phyloP scores from a whole-genome alignment of 176 grass and related monocot species.

The Metroxylon sagu region DNA sequence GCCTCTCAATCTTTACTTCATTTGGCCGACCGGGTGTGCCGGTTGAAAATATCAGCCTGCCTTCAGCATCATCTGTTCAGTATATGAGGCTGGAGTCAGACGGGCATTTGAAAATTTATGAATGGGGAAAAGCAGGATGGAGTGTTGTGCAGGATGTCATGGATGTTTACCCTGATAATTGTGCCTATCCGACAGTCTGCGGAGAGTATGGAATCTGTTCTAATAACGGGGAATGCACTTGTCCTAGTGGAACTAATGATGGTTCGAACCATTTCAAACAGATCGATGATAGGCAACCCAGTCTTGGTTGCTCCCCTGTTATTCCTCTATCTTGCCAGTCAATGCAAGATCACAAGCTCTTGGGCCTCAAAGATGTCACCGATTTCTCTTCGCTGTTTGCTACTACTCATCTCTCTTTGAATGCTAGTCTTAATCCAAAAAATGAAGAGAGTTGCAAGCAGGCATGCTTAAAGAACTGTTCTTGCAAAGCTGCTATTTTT shows the following conservation, averaged over 20 bases:
- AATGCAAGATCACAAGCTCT: constrained; percentile 34
- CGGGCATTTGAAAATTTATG: constrained; percentile 43
- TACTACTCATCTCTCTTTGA: no score
- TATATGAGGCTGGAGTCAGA: constrained; percentile 49
- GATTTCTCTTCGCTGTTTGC: constrained; percentile 32
- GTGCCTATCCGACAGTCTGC: constrained; percentile 52
- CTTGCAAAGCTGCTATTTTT: constrained; percentile 62
- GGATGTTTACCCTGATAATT: constrained; percentile 23
- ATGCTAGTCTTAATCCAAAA: neutral
- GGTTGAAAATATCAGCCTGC: constrained; percentile 7
- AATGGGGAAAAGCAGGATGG: constrained; percentile 26
- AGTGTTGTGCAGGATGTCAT: constrained; percentile 27
- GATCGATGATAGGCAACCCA: constrained; percentile 17
- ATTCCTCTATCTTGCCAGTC: constrained; percentile 49
- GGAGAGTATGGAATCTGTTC: constrained; percentile 56
- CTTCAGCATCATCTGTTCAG: constrained; percentile 33
- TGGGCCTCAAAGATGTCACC: constrained; percentile 33
- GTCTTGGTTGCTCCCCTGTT: constrained; percentile 26
- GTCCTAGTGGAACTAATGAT: constrained; percentile 19
- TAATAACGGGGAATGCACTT: constrained; percentile 27
- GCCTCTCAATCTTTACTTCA: constrained; percentile 30
- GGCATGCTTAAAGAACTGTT: constrained; percentile 63
- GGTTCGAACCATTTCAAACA: constrained; percentile 7
- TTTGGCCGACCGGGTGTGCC: constrained; percentile 12
- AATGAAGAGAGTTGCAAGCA: constrained; percentile 60